Percentiles rank a stretch among this genome's conserved stretches.
Evolutionary conservation across 1,284 basidiomycete species (phyloP).

Genomic region (Pseudozyma sp.): DNA sequence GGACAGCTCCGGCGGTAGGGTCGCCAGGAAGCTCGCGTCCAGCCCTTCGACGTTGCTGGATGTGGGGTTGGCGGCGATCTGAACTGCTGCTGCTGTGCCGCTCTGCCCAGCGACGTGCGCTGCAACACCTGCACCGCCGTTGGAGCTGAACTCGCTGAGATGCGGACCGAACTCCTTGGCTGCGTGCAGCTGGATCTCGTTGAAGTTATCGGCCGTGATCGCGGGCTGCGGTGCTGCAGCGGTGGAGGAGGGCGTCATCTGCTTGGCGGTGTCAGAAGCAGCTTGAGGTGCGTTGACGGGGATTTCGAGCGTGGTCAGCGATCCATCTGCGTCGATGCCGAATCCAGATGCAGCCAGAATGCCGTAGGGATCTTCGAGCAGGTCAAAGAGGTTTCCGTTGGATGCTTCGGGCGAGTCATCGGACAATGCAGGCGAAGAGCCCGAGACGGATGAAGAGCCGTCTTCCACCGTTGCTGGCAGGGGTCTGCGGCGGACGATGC

Average conservation of each 20-base stretch:
- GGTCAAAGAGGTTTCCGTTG: constrained; percentile 48
- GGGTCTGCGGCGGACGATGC: constrained; percentile 38
- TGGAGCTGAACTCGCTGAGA: constrained; percentile 50
- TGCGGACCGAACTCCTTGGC: constrained; percentile 53
- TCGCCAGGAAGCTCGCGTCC: constrained; percentile 25
- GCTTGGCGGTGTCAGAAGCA: neutral
- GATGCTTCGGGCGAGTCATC: constrained; percentile 31
- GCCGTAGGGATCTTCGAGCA: constrained; percentile 66
- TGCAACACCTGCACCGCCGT: constrained; percentile 54
- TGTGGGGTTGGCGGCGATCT: constrained; percentile 5
- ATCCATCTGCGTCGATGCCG: constrained; percentile 40
- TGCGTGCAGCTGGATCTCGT: constrained; percentile 56
- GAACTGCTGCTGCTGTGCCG: constrained; percentile 13
- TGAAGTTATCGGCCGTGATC: constrained; percentile 54
- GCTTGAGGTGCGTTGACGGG: neutral
- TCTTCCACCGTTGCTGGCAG: constrained; percentile 66
- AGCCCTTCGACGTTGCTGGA: neutral
- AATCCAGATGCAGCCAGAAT: constrained; percentile 60
- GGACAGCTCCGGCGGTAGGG: constrained; percentile 27
- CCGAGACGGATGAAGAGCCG: constrained; percentile 51
- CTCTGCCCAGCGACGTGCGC: constrained; percentile 46
- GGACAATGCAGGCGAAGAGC: constrained; percentile 39
- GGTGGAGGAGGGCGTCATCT: constrained; percentile 19
- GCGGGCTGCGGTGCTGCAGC: constrained; percentile 8
- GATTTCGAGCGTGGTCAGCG: constrained; percentile 28